Percentiles rank a stretch among this genome's conserved stretches.
phyloP scores from a whole-genome alignment of 2,329 filamentous ascomycete species.

The Ophiostoma perfectum region DNA sequence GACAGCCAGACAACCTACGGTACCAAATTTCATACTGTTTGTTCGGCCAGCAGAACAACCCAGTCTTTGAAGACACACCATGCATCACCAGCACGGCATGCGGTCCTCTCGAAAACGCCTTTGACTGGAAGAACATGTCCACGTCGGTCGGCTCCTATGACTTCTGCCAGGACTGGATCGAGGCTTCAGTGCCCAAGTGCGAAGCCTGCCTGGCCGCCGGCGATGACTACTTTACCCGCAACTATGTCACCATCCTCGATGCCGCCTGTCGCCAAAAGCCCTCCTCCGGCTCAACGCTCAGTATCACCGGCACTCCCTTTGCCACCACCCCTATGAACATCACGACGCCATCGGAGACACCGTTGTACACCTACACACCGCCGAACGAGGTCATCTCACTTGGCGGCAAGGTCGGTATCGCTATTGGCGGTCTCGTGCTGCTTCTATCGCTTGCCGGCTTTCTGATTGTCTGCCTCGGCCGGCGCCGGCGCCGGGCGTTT shows the following conservation, averaged over 20 bases:
- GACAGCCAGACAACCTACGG: slow-evolving; percentile 39
- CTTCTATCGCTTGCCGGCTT: slow-evolving; percentile 47
- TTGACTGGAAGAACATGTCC: slow-evolving; percentile 48
- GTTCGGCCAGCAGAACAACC: slow-evolving; percentile 40
- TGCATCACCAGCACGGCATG: slow-evolving; percentile 41
- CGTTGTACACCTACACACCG: slow-evolving; percentile 37
- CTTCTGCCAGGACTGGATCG: slow-evolving; percentile 22
- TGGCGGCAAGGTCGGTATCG: slow-evolving; percentile 55
- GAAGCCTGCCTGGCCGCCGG: slow-evolving; percentile 45
- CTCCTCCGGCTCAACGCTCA: slow-evolving; percentile 34
- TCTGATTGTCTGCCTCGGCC: slow-evolving; percentile 52
- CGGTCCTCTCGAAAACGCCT: slow-evolving; percentile 33
- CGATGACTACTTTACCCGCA: slow-evolving; percentile 42
- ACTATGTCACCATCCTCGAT: slow-evolving; percentile 44
- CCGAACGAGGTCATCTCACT: slow-evolving; percentile 46
- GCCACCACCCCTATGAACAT: slow-evolving; percentile 40
- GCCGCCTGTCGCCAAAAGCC: slow-evolving; percentile 47
- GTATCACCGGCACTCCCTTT: slow-evolving; percentile 43
- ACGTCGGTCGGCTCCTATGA: neutral
- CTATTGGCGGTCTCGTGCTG: slow-evolving; percentile 45
- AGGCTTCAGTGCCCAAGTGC: slow-evolving; percentile 41
- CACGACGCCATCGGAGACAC: slow-evolving; percentile 43
- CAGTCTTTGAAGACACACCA: slow-evolving; percentile 29
- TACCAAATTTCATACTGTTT: slow-evolving; percentile 46
- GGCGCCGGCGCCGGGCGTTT: slow-evolving; percentile 48